Base-by-base conservation (phyloP, 495 filamentous ascomycete species). In the Penicillium ucsense region DNA sequence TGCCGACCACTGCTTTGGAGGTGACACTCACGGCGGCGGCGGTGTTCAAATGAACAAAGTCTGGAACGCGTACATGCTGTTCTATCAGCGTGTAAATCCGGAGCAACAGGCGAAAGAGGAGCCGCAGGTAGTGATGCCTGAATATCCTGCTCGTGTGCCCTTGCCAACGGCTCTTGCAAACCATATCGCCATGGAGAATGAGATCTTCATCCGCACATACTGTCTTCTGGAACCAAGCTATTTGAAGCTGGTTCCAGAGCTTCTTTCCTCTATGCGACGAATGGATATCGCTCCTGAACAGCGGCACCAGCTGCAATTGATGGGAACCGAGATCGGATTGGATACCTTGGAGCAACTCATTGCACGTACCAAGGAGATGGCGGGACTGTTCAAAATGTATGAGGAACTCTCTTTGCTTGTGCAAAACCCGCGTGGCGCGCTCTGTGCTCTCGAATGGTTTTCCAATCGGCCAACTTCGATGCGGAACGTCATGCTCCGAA, bases 51-150 rank as follows among this genome's bases (percentile, higher is more conserved):
- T 67, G 45, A 77, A 80, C 45, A 94, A 92, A 60, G 72, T 74
- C 6, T 90, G 82, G 70, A 94, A 85, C 64, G 92, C 90, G 11
- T 99, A 99, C 57, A 95, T 97, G 88, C 75, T 99, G 35, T 96
- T 99, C 67, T 99, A 97, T 59, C 85, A 95, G 60, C 78, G 92
- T 47, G 81, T 83, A 4, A 81, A 84, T 2, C 79, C 78, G 8
- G 71, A 88, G 47, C 72, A 77, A 4, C 49, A 58, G 5, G 57
- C 60, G 9, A 58, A 55, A 32, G 43, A 56, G 12, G 37, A 41
- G 8, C 64, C 66, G 45, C 57, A 62, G 45, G 63, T 62, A 4
- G 42, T 47, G n/a, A 57, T 59, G 8, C 46, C 55, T 37, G 52
- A 64, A 6, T 63, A 65, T 37, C 80, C 82, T 4, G 67, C 84